Conservation (phyloP, 805 yeast species). For the Jamesozyma rosinii region DNA sequence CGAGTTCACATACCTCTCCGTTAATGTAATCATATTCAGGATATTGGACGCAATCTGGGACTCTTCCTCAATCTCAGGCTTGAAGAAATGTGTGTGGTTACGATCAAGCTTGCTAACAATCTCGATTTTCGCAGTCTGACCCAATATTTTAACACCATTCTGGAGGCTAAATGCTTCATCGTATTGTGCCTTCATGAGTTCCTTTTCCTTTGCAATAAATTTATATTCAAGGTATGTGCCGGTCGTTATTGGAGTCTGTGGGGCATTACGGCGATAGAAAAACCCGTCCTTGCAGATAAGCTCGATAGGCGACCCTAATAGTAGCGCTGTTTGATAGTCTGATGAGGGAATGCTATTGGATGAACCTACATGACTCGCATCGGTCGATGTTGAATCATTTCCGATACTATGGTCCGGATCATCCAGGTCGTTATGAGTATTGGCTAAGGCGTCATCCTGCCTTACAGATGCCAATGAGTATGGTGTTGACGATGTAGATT, state of each 20-base stretch:
- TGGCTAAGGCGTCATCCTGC: neutral
- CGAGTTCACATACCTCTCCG: conserved; percentile 30
- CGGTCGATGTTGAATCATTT: neutral
- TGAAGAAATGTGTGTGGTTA: conserved; percentile 25
- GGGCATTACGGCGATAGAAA: conserved; percentile 23
- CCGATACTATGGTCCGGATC: neutral
- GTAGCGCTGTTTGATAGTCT: conserved; percentile 11
- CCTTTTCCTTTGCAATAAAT: conserved; percentile 26
- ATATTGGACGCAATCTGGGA: conserved; percentile 22
- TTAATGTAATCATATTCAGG: conserved; percentile 23
- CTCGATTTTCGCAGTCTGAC: neutral
- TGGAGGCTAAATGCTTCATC: neutral
- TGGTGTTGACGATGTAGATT: neutral
- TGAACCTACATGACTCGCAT: no score
- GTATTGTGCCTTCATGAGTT: conserved; percentile 14
- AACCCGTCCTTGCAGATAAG: conserved; percentile 27
- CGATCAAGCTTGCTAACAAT: conserved; percentile 20
- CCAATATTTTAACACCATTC: neutral
- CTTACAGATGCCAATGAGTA: neutral
- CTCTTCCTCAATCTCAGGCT: conserved; percentile 23
- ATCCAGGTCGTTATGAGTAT: neutral
- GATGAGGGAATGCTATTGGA: no score
- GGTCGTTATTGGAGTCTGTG: conserved; percentile 24
- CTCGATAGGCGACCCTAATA: conserved; percentile 26
- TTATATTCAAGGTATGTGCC: conserved; percentile 27